These are phyloP conservation scores for Vaccinium vitisidaea DNA, from an alignment of 148 eudicot genomes.

Conservation along the genomic window DNA sequence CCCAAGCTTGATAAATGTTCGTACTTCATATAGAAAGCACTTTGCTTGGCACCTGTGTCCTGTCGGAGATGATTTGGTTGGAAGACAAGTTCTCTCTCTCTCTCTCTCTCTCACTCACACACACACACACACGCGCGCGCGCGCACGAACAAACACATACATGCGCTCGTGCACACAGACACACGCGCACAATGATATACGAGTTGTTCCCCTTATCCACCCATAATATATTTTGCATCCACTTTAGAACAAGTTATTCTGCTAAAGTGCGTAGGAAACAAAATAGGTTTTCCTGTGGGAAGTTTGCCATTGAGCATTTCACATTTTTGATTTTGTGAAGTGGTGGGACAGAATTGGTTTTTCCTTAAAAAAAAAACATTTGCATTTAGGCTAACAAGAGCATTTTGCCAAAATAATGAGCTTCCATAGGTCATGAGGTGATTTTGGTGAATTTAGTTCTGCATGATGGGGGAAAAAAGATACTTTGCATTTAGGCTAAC, in stretches of 20 bases:
- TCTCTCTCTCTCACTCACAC: neutral
- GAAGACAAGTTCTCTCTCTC: neutral
- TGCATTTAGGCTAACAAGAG: neutral
- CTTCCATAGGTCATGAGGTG: neutral
- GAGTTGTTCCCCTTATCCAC: neutral
- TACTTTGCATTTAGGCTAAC: neutral
- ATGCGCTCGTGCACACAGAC: no score
- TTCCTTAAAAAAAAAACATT: neutral
- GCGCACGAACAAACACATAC: neutral
- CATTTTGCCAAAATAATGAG: conserved; percentile 1
- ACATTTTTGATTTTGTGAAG: neutral
- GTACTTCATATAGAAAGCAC: no score
- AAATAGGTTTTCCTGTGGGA: neutral
- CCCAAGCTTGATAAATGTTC: neutral
- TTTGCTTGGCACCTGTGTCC: neutral
- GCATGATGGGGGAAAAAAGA: neutral
- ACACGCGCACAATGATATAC: neutral
- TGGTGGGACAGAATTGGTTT: neutral
- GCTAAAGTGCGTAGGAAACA: neutral
- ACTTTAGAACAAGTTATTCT: neutral
- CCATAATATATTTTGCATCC: neutral
- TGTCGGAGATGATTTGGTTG: neutral
- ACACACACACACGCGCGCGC: fast-evolving
- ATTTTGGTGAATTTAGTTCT: neutral
- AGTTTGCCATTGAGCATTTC: neutral